Evolutionary conservation across 805 yeast species (phyloP).

Genomic region (Candida ponderosae): DNA sequence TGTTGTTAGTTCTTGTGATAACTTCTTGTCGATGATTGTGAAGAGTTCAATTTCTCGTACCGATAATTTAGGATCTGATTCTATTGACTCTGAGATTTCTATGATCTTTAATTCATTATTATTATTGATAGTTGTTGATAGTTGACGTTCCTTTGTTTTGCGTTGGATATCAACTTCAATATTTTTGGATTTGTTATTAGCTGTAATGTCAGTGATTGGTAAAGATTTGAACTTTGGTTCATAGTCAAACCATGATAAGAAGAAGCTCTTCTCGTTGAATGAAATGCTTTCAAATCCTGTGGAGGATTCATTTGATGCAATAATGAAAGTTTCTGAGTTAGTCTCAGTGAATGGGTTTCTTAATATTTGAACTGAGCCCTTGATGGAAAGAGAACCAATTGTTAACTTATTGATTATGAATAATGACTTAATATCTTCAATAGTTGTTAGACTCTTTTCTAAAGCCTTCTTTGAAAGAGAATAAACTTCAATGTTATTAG

Average conservation of each 20-base stretch:
- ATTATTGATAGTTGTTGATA: neutral
- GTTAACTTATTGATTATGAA: slow-evolving; percentile 8
- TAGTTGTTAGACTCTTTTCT: neutral
- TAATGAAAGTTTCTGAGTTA: slow-evolving; percentile 2
- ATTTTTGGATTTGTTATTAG: slow-evolving; percentile 10
- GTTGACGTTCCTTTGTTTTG: neutral
- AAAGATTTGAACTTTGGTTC: slow-evolving; percentile 29
- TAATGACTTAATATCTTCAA: neutral
- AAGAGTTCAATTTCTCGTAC: slow-evolving; percentile 16
- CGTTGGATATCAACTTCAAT: slow-evolving; percentile 20
- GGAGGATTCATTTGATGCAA: slow-evolving; percentile 16
- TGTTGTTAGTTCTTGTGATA: slow-evolving; percentile 9
- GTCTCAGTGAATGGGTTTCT: slow-evolving; percentile 3
- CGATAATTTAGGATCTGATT: slow-evolving; percentile 21
- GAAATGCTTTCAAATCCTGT: slow-evolving; percentile 21
- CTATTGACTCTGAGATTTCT: slow-evolving; percentile 18
- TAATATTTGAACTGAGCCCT: slow-evolving; percentile 26
- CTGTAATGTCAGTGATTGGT: slow-evolving; percentile 3
- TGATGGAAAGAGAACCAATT: slow-evolving; percentile 20
- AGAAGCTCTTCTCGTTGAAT: slow-evolving; percentile 9
- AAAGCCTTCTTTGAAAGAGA: neutral
- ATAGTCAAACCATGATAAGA: slow-evolving; percentile 30
- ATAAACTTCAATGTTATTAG: slow-evolving; percentile 8
- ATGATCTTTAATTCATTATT: slow-evolving; percentile 1
- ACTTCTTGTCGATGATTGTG: slow-evolving; percentile 6